Evolutionary conservation across 179 eudicot genomes (phyloP).

Genomic region (Kewa caespitosa): DNA sequence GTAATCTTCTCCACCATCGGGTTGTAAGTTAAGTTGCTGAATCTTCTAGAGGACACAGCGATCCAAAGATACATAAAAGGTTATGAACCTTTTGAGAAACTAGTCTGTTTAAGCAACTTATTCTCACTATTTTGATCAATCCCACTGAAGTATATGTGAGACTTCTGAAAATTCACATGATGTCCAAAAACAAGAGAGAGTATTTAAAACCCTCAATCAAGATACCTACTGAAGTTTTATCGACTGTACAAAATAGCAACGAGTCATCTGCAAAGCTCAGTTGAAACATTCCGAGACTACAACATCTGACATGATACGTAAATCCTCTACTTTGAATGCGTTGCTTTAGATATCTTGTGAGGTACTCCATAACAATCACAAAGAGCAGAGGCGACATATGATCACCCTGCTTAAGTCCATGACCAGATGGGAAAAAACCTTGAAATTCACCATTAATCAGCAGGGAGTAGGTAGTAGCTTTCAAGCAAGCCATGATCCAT

Average conservation of each 20-base stretch:
- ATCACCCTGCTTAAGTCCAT: slow-evolving; percentile 2
- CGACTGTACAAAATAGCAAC: background rate
- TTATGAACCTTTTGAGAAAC: background rate
- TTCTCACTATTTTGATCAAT: background rate
- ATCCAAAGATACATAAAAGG: background rate
- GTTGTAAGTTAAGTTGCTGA: too few relatives aligned
- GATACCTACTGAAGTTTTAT: background rate
- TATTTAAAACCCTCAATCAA: background rate
- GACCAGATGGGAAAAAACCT: background rate
- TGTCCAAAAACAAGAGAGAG: background rate
- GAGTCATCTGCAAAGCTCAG: slow-evolving; percentile 3
- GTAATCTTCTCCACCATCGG: background rate
- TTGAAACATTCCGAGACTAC: background rate
- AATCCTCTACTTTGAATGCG: background rate
- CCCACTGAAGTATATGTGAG: background rate
- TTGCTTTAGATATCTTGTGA: background rate
- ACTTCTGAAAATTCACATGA: background rate
- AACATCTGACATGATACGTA: background rate
- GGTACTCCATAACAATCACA: background rate
- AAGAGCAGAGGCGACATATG: too few relatives aligned
- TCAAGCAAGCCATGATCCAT: background rate
- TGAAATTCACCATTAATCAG: background rate
- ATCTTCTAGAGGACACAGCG: background rate
- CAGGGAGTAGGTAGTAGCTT: background rate
- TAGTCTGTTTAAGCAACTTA: background rate